Conservation (phyloP, 1,284 basidiomycete genomes). For the Exobasidium cylindrosporum region DNA sequence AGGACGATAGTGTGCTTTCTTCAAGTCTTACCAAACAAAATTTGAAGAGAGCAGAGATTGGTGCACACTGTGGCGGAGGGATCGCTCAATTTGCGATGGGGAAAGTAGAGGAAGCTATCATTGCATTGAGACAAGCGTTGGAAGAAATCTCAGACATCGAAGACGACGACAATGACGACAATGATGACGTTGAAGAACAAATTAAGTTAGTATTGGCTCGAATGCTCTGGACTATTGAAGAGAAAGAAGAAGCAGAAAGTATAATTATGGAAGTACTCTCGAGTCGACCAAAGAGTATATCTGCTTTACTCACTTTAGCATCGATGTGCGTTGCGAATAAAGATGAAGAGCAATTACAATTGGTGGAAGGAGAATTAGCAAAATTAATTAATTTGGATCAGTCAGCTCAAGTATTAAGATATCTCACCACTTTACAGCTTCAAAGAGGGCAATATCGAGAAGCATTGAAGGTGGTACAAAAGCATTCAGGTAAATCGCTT, state of each 20-base stretch:
- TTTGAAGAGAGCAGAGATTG: slow-evolving; percentile 10
- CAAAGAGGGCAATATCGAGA: too few species aligned
- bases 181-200: slow-evolving; percentile 48
- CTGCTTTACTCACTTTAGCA: not conserved
- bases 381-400: too few species aligned
- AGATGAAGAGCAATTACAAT: not conserved
- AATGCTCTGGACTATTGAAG: slow-evolving; percentile 72
- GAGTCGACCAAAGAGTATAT: not conserved
- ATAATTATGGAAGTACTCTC: slow-evolving; percentile 65
- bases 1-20: slow-evolving; percentile 52
- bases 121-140: slow-evolving; percentile 16
- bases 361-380: not conserved
- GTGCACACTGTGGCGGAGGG: slow-evolving; percentile 23
- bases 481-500: not conserved
- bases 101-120: slow-evolving; percentile 13
- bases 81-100: slow-evolving; percentile 19
- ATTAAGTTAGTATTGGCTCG: slow-evolving; percentile 74
- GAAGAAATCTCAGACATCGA: slow-evolving; percentile 5
- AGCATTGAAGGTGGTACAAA: not conserved
- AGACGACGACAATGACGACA: too few species aligned
- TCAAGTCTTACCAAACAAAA: not conserved
- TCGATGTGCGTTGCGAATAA: not conserved
- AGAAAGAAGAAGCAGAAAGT: slow-evolving; percentile 72
- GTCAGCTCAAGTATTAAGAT: too few species aligned
- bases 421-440: too few species aligned